Percentiles rank a stretch among this genome's conserved stretches.
Evolutionary conservation across 2,329 filamentous ascomycete species (phyloP).

Genomic region (Diaporthe citriasiana): DNA sequence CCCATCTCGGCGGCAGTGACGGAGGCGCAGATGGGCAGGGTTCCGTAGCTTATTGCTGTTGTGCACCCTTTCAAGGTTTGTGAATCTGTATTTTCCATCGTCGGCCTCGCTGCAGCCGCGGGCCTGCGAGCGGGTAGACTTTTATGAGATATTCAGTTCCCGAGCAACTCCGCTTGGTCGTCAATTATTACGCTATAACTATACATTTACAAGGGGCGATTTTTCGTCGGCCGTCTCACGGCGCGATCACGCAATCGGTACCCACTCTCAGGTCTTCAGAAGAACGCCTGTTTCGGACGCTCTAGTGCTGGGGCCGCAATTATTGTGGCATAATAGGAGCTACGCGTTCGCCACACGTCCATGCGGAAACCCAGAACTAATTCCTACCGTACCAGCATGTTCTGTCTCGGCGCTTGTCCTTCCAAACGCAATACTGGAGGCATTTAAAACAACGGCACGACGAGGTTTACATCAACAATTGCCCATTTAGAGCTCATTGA

Average conservation of each 20-base stretch:
- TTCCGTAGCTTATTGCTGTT: constrained; percentile 24
- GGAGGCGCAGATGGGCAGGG: background rate
- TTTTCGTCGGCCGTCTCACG: constrained; percentile 25
- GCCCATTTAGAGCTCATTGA: background rate
- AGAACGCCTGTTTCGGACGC: background rate
- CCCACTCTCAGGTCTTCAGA: constrained; percentile 8
- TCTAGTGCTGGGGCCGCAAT: constrained; percentile 15
- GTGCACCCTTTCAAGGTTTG: constrained; percentile 5
- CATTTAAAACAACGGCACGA: background rate
- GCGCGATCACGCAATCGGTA: constrained; percentile 27
- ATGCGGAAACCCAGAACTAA: background rate
- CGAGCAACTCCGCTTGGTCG: background rate
- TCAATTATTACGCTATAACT: constrained; percentile 33
- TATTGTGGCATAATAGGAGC: constrained; percentile 17
- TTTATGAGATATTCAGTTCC: constrained; percentile 12
- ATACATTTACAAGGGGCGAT: background rate
- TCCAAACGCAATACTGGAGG: background rate
- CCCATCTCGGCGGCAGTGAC: constrained; percentile 21
- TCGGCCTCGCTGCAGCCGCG: background rate
- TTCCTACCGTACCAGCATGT: no score
- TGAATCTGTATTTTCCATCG: constrained; percentile 14
- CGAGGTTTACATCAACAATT: background rate
- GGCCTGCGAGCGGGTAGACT: constrained; percentile 2
- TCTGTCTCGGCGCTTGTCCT: background rate
- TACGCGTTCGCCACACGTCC: constrained; percentile 14